Base-by-base conservation (phyloP, 495 filamentous ascomycete species). In the Xylaria flabelliformis region DNA sequence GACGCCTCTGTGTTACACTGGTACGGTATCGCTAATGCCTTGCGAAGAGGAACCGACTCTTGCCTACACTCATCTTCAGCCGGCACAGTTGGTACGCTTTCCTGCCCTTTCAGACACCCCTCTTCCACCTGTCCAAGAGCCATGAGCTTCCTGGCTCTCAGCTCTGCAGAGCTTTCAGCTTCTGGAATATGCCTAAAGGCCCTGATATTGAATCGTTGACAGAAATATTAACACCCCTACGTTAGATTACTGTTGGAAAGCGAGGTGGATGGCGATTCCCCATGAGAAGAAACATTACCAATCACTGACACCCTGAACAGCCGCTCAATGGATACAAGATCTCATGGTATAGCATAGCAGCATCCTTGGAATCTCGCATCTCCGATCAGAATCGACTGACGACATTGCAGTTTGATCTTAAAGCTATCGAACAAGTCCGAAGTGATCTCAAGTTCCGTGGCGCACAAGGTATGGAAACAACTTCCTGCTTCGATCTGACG, bases 1-100 rank as follows among this genome's bases (percentile, higher is more conserved):
- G 6, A 7, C 41, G 24, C 24, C 83, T 82, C 55, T 80, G 78
- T 8, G 7, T 39, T 8, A 8, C 21, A 10, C 32, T 67, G 74
- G 29, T 48, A 32, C 61, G 48, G 48, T 24, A 70, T 39, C 59
- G 24, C 51, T 65, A 29, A 72, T 48, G 0, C 0, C 13, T n/a
- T 50, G 6, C 26, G 21, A 39, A 74, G 73, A 80, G 44, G 74
- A 87, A 44, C 85, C 89, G 3, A 84, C 85, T 70, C 86, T 97
- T 7, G 92, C 90, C 15, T 97, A 93, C 85, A 97, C 94, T n/a
- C 94, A 98, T 81, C 89, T 90, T 70, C 93, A 96, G 82, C 86
- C 92, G 3, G 70, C 70, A 17, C 70, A 72, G 42, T 67, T 73
- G 88, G 76, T 76, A 64, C 69, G 74, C 44, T 44, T 8, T 10